Evolutionary conservation across 345 rosid species (phyloP), one percentile per base, ranked within the genome.

Genomic region (Lumnitzera racemosa): DNA sequence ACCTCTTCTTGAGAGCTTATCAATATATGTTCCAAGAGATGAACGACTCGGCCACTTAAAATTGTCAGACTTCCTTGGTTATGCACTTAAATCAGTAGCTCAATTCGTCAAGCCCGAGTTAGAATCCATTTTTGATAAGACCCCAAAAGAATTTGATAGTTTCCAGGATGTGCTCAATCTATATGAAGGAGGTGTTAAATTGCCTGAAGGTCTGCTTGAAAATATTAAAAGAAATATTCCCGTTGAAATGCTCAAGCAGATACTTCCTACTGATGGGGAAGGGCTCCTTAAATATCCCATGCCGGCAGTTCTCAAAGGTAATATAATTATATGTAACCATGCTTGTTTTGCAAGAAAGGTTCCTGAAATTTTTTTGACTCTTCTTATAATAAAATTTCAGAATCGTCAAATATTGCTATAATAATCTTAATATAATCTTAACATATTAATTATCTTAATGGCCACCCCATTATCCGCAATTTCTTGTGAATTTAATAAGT

Each of bases 271-370:
- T 12, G 67, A 63, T 9, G 59, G 67, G 11, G 67, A 63, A 54
- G 43, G 59, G 12, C n/a, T 53, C 58, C 51, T 55, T 58, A 63
- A 54, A 24, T 53, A n/a, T 24, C 67, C 67, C 1, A 20, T 63
- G 59, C 67, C 66, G 1, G 36, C 46, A 53, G 66, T 62, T 50
- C 53, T 62, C 58, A 54, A 53, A 46, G 51, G 66, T 62, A 62
- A 23, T 15, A 27, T 27, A 47, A 27, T 9, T 27, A 36, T 12
- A 56, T 29, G 1, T n/a, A 15, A 12, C 47, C 3, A 15, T 29
- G 12, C 11, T 13, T 25, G 41, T 29, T 13, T 56, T 41, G 17
- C 3, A 47, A 3, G 9, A 56, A 24, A 23, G 12, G 41, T 9
- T 29, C 11, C 9, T 3, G 31, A 41, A 10, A n/a, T 20, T 20